Conservation (phyloP, 2,329 filamentous ascomycete genomes). For the Incumbomyces delicatus region DNA sequence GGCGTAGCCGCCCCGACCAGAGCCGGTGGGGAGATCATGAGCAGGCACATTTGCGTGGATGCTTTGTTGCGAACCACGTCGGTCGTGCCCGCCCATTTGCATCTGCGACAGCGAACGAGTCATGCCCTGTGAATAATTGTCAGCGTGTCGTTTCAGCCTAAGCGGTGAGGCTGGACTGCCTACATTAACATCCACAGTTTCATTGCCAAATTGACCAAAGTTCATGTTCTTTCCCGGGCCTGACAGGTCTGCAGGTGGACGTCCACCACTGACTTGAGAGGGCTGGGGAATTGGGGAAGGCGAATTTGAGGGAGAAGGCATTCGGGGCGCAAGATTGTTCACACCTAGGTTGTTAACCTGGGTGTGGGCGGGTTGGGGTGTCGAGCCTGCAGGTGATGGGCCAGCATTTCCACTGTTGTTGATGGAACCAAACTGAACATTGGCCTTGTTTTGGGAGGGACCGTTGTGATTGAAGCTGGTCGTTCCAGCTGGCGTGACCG, state of each 20-base stretch:
- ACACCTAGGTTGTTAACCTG: constrained; percentile 17
- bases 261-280: constrained; percentile 67
- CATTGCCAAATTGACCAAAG: constrained; percentile 75
- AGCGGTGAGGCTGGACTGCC: not conserved
- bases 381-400: constrained; percentile 46
- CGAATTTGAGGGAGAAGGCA: constrained; percentile 76
- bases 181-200: constrained; percentile 60
- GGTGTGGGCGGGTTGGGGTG: constrained; percentile 23
- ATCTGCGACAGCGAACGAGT: constrained; percentile 58
- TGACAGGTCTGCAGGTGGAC: constrained; percentile 67
- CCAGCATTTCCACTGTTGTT: constrained; percentile 53
- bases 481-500: constrained; percentile 75
- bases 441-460: constrained; percentile 36
- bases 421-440: constrained; percentile 54
- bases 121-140: constrained; percentile 45
- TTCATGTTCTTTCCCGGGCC: constrained; percentile 60
- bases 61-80: constrained; percentile 79
- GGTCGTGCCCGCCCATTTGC: constrained; percentile 59
- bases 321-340: constrained; percentile 38
- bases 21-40: constrained; percentile 43
- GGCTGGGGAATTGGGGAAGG: constrained; percentile 91
- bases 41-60: constrained; percentile 63
- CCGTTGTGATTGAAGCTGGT: constrained; percentile 65
- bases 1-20: constrained; percentile 45
- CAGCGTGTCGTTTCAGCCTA: not conserved